phyloP scores from a whole-genome alignment of 345 rosid genomes.

The Eucalyptus curtisii region DNA sequence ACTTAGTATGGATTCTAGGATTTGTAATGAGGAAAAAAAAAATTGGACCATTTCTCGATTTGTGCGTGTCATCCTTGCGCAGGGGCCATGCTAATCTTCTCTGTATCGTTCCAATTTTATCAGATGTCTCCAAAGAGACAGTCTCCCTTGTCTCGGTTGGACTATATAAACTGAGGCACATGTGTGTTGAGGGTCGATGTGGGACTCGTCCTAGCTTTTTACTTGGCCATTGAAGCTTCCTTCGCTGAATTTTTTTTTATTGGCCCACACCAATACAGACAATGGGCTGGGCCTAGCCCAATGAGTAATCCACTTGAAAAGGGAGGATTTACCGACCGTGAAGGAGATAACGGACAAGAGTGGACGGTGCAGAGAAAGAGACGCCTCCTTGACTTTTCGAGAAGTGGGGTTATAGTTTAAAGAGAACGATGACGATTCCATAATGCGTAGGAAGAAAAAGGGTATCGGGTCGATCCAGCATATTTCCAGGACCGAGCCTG shows the following conservation, averaged over 20 bases:
- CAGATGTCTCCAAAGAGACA: background rate
- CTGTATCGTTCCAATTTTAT: background rate
- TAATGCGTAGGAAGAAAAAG: background rate
- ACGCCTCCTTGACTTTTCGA: background rate
- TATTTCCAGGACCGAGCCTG: background rate
- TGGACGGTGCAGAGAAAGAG: background rate
- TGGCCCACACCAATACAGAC: background rate
- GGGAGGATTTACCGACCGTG: background rate
- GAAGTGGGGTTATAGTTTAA: background rate
- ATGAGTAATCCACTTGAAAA: background rate
- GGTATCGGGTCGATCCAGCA: background rate
- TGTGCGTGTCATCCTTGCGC: background rate
- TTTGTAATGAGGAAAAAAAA: background rate
- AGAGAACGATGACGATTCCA: background rate
- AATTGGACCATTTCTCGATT: background rate
- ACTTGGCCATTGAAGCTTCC: rapidly evolving
- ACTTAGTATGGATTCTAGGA: no score
- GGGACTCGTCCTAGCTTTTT: background rate
- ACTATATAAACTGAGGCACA: background rate
- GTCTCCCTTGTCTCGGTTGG: rapidly evolving
- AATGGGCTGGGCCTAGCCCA: background rate
- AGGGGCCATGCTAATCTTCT: background rate
- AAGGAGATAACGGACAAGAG: background rate
- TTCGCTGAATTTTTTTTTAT: background rate
- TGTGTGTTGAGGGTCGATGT: rapidly evolving